Percentiles rank a stretch among this genome's conserved stretches.
Evolutionary conservation across 1,139 yeast species (phyloP).

Genomic region (Saccharomyces pastorianus): DNA sequence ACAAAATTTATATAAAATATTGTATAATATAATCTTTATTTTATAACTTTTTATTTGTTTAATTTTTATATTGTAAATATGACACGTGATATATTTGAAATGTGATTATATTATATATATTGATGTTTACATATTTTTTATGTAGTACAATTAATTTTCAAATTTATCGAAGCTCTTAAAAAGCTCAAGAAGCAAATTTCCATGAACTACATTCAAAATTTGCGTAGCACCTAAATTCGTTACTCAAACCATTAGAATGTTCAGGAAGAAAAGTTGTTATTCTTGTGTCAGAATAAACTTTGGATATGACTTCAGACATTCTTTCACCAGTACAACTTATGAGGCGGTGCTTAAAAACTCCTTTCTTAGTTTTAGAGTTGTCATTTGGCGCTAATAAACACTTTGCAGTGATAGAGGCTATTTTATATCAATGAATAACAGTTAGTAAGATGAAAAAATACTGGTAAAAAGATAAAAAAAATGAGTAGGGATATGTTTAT

Average conservation of each 20-base stretch:
- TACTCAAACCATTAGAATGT: slow-evolving; percentile 77
- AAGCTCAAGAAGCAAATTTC: slow-evolving; percentile 30
- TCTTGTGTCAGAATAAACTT: slow-evolving; percentile 55
- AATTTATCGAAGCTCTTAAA: too few species aligned
- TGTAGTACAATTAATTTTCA: neutral
- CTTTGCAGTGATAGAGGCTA: slow-evolving; percentile 57
- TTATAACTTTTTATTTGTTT: too few species aligned
- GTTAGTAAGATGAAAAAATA: slow-evolving; percentile 3
- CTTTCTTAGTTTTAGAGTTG: slow-evolving; percentile 33
- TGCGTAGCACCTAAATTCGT: slow-evolving; percentile 83
- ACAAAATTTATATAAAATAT: neutral
- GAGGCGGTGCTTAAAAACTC: slow-evolving; percentile 43
- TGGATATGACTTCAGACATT: slow-evolving; percentile 54
- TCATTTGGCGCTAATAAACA: slow-evolving; percentile 43
- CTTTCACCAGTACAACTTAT: slow-evolving; percentile 84
- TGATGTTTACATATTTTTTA: too few species aligned
- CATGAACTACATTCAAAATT: slow-evolving; percentile 53
- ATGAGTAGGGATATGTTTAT: neutral
- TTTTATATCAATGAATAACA: neutral
- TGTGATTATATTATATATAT: too few species aligned
- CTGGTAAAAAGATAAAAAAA: neutral
- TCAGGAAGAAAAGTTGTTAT: slow-evolving; percentile 67
- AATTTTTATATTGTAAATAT: too few species aligned
- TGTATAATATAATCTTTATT: too few species aligned
- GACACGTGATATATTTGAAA: too few species aligned